Percentiles rank a stretch among this genome's conserved stretches.
These are phyloP conservation scores for Ambrosiella beaveri DNA, from an alignment of 2,329 filamentous ascomycete genomes.

Conservation along the genomic window DNA sequence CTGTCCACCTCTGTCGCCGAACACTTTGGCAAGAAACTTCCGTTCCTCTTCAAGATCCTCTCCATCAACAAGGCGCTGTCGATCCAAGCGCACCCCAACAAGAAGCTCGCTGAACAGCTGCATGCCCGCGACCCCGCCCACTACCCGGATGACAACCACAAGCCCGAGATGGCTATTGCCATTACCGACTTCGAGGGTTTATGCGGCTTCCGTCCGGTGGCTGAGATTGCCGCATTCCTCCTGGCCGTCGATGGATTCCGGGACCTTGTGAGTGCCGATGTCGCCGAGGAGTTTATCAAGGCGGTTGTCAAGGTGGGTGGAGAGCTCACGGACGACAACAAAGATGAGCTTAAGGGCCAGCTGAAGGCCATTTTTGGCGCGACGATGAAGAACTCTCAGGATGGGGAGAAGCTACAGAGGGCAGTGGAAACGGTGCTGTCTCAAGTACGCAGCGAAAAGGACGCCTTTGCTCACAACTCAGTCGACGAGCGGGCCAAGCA, in stretches of 20 bases:
- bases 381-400: slow-evolving; percentile 61
- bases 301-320: not conserved
- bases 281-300: slow-evolving; percentile 34
- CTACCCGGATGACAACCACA: slow-evolving; percentile 98
- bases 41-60: slow-evolving; percentile 95
- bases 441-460: slow-evolving; percentile 49
- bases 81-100: slow-evolving; percentile 94
- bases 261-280: slow-evolving; percentile 47
- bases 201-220: slow-evolving; percentile 80
- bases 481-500: slow-evolving; percentile 19
- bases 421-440: slow-evolving; percentile 43
- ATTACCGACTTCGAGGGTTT: slow-evolving; percentile 92
- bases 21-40: slow-evolving; percentile 65
- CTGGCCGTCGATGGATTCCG: slow-evolving; percentile 38
- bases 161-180: slow-evolving; percentile 98
- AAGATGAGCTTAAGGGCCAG: slow-evolving; percentile 50
- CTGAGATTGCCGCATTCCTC: slow-evolving; percentile 75
- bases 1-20: slow-evolving; percentile 56
- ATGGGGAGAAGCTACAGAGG: slow-evolving; percentile 35
- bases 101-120: slow-evolving; percentile 72
- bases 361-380: slow-evolving; percentile 59
- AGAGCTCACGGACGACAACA: slow-evolving; percentile 26
- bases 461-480: slow-evolving; percentile 47
- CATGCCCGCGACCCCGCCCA: slow-evolving; percentile 78
- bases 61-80: slow-evolving; percentile 91